These are phyloP conservation scores for Penicillium aurantiogriseum DNA, from an alignment of 2,329 filamentous ascomycete genomes.

Conservation along the genomic window DNA sequence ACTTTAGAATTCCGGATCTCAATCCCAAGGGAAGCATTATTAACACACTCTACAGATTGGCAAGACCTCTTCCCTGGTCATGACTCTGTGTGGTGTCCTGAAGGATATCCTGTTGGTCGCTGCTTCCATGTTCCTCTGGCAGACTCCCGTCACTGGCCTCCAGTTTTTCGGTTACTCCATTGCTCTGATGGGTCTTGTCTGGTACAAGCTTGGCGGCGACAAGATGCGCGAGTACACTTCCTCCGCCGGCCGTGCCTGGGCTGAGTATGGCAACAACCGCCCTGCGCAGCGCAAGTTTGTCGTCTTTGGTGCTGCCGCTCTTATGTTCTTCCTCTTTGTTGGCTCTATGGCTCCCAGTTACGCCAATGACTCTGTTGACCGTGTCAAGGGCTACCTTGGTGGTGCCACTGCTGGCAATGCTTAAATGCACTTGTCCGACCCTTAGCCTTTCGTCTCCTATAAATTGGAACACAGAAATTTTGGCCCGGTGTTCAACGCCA, in stretches of 20 bases:
- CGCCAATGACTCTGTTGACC: conserved; percentile 35
- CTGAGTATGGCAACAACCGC: conserved; percentile 75
- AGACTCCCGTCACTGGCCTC: conserved; percentile 65
- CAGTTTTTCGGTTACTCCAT: conserved; percentile 78
- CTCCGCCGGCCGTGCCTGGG: conserved; percentile 74
- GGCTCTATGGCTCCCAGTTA: conserved; percentile 59
- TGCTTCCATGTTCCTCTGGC: conserved; percentile 74
- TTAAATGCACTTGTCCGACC: conserved; percentile 19
- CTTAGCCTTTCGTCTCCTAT: conserved; percentile 2
- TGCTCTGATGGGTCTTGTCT: conserved; percentile 64
- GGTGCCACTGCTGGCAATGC: conserved; percentile 35
- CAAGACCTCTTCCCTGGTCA: conserved; percentile 80
- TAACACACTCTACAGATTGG: conserved; percentile 61
- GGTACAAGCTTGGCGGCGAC: conserved; percentile 71
- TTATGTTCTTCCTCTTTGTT: conserved; percentile 70
- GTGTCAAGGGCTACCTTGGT: conserved; percentile 39
- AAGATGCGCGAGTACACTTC: conserved; percentile 76
- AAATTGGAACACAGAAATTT: not conserved
- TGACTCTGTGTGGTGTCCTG: conserved; percentile 81
- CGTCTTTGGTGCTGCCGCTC: conserved; percentile 62
- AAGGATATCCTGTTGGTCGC: conserved; percentile 83
- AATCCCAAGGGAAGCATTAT: not conserved
- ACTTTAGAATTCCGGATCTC: not conserved
- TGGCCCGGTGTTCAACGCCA: not conserved
- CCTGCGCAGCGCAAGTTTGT: conserved; percentile 76